These are phyloP conservation scores for Cyclanthera cordifolia DNA, from an alignment of 306 rosid species.

Conservation along the genomic window DNA sequence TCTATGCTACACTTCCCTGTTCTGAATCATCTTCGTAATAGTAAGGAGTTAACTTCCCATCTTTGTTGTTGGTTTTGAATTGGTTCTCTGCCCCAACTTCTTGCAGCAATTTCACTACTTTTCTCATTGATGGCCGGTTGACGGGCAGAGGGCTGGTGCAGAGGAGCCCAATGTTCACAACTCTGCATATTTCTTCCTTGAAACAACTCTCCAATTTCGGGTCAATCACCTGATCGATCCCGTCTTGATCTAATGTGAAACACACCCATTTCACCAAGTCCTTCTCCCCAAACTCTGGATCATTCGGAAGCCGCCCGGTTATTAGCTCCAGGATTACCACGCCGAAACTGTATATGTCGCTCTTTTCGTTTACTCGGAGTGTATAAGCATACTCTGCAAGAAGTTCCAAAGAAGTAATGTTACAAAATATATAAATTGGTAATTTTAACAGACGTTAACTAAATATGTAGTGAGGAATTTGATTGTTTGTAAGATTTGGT, in stretches of 20 bases:
- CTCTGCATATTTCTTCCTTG: constrained; percentile 69
- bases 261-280: constrained; percentile 88
- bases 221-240: constrained; percentile 59
- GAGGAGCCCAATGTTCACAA: constrained; percentile 68
- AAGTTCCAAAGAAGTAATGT: no score
- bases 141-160: constrained; percentile 92
- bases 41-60: constrained; percentile 50
- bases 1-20: constrained; percentile 25
- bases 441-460: no score
- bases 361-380: constrained; percentile 84
- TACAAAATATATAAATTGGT: no score
- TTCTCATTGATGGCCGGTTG: constrained; percentile 55
- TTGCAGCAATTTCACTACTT: constrained; percentile 57
- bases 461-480: no score
- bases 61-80: constrained; percentile 26
- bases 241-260: constrained; percentile 66
- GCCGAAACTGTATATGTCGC: constrained; percentile 87
- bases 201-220: constrained; percentile 51
- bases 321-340: constrained; percentile 80
- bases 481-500: not conserved
- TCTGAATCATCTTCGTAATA: constrained; percentile 54
- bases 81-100: constrained; percentile 38
- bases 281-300: constrained; percentile 81
- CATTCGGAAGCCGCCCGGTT: constrained; percentile 57
- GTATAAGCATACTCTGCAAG: constrained; percentile 89